phyloP scores from a whole-genome alignment of 2,329 filamentous ascomycete genomes.

The Reticulascus tulasneorum region DNA sequence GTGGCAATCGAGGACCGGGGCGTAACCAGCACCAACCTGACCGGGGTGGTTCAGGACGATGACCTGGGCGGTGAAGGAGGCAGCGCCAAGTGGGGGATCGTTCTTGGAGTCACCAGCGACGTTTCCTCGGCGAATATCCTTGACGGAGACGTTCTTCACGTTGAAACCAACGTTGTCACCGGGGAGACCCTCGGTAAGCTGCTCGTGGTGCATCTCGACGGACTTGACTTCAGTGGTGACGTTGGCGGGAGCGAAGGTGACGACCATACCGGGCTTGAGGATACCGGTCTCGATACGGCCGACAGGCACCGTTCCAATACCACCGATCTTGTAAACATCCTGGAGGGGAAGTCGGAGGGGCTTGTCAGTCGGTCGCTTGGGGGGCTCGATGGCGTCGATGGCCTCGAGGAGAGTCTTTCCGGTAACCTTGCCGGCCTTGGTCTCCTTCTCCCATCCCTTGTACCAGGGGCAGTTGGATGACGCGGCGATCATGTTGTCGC shows the following conservation, averaged over 20 bases:
- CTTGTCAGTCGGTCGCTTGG: slow-evolving; percentile 95
- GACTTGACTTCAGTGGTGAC: slow-evolving; percentile 99
- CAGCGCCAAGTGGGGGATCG: slow-evolving; percentile 84
- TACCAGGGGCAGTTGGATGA: slow-evolving; percentile 99
- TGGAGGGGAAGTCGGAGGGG: slow-evolving; percentile 99
- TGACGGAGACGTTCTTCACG: slow-evolving; percentile 99
- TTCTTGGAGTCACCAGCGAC: slow-evolving; percentile 99
- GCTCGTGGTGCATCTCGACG: slow-evolving; percentile 99
- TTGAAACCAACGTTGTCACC: slow-evolving; percentile 99
- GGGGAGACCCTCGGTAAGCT: slow-evolving; percentile 89
- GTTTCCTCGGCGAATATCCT: slow-evolving; percentile 99
- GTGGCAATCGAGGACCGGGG: slow-evolving; percentile 99
- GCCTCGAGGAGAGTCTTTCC: slow-evolving; percentile 99
- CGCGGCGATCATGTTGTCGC: slow-evolving; percentile 96
- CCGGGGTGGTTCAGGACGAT: slow-evolving; percentile 99
- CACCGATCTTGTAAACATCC: slow-evolving; percentile 99
- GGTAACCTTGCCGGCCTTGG: slow-evolving; percentile 76
- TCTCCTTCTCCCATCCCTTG: slow-evolving; percentile 99
- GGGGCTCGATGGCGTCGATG: slow-evolving; percentile 93
- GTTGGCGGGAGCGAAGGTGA: slow-evolving; percentile 97
- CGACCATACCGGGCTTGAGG: slow-evolving; percentile 89
- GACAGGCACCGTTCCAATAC: slow-evolving; percentile 99
- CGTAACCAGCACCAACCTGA: slow-evolving; percentile 98
- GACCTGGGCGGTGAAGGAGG: slow-evolving; percentile 99
- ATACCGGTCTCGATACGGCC: slow-evolving; percentile 99